Percentiles rank a stretch among this genome's conserved stretches.
Evolutionary conservation across 129 eudicot genomes (phyloP).

Genomic region (Artemisia annua): DNA sequence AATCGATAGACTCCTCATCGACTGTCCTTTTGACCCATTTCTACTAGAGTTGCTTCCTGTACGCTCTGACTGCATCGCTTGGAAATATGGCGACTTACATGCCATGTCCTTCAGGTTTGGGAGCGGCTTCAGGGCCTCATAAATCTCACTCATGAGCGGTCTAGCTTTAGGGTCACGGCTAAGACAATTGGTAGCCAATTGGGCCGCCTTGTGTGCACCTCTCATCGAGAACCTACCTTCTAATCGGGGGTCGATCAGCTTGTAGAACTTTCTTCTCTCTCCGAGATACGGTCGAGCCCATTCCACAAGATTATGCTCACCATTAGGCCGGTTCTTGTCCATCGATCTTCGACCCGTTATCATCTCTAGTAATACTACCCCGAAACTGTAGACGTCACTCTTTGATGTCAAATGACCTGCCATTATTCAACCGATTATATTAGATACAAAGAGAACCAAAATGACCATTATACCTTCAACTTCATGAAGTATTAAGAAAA

Average conservation of each 20-base stretch:
- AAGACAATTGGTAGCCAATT: conserved; percentile 76
- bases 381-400: conserved; percentile 87
- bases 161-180: conserved; percentile 71
- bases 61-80: conserved; percentile 66
- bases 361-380: conserved; percentile 78
- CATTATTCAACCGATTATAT: conserved; percentile 5
- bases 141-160: conserved; percentile 79
- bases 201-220: conserved; percentile 72
- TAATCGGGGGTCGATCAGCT: conserved; percentile 66
- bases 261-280: conserved; percentile 62
- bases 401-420: conserved; percentile 83
- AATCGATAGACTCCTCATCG: conserved; percentile 46
- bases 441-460: conserved; percentile 4
- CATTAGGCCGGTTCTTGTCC: conserved; percentile 72
- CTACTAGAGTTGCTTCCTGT: conserved; percentile 35
- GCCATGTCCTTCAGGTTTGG: conserved; percentile 76
- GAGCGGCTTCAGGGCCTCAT: conserved; percentile 59
- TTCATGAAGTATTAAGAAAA: neutral
- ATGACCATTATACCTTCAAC: conserved; percentile 5
- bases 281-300: conserved; percentile 73
- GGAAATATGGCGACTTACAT: conserved; percentile 59
- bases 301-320: conserved; percentile 81
- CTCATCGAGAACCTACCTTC: conserved; percentile 80
- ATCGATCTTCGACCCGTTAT: conserved; percentile 76
- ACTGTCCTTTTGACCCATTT: conserved; percentile 42